Base-by-base conservation (phyloP, 2,329 filamentous ascomycete species). In the Cordyceps javanica region DNA sequence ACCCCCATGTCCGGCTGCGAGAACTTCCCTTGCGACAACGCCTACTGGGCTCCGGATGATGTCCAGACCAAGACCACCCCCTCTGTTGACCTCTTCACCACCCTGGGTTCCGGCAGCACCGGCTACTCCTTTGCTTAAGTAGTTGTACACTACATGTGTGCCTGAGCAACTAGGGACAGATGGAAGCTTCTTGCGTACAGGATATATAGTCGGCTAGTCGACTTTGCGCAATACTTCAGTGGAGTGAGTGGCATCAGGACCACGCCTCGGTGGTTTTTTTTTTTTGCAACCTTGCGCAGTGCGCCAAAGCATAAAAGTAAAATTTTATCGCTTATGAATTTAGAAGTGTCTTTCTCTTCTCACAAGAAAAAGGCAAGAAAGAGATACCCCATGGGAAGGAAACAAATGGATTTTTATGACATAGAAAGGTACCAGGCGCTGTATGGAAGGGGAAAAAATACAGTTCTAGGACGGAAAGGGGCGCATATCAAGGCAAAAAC, bases 11-110 rank as follows among this genome's bases (percentile, higher is more conserved):
- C 79, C 21, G 81, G 81, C 42, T 83, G 81, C 69, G 68, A 73
- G 54, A 57, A 62, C 10, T 82, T 78, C 72, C 79, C 79, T 49
- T 84, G 81, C 71, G 60, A 72, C 66, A 82, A 78, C 61, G 75
- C 70, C 60, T 85, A 85, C 75, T 81, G 77, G 69, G 67, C 72
- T 16, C 65, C 73, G 10, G 76, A 84, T 58, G 82, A 85, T 60
- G 63, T 82, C 62, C 77, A 82, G 70, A 85, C 82, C 66, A 79
- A 81, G 70, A 67, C 71, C 39, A 82, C 79, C 30, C 44, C 62
- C 7, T 76, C 79, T 68, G 67, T 63, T 16, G 73, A 82, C 61
- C 70, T 84, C 63, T 70, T 82, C 67, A 77, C 75, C 67, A 81
- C 78, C 26, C 76, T 82, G 9, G 78, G 79, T 52, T 62, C 63